A percentile compares a stretch with the other conserved stretches of the same genome.
Conservation (phyloP, 768 basidiomycete species). For the Podaxis pistillaris region DNA sequence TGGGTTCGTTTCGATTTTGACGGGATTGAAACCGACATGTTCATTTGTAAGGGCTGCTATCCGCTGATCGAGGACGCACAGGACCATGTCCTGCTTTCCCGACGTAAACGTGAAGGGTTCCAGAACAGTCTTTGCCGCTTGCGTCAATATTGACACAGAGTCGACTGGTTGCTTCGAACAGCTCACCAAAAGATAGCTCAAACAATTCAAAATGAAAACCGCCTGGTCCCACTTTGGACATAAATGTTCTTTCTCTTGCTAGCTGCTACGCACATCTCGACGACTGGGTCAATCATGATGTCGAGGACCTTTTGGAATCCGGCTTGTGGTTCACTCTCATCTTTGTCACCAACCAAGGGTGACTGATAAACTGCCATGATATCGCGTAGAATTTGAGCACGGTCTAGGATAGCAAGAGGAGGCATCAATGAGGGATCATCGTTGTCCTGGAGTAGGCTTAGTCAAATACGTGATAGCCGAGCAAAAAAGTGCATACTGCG, state of each 20-base stretch:
- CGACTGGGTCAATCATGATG: conserved; percentile 79
- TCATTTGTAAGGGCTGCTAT: conserved; percentile 70
- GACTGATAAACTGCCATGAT: conserved; percentile 88
- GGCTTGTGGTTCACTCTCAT: conserved; percentile 35
- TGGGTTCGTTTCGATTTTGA: conserved; percentile 7
- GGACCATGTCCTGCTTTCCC: conserved; percentile 57
- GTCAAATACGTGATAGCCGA: background rate
- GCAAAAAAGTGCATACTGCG: conserved; percentile 39
- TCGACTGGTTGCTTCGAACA: background rate
- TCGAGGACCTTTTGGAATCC: conserved; percentile 73
- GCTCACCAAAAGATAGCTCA: conserved; percentile 77
- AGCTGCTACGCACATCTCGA: conserved; percentile 69
- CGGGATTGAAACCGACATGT: conserved; percentile 58
- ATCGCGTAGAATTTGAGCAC: conserved; percentile 80
- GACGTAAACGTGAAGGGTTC: conserved; percentile 67
- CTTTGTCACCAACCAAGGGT: conserved; percentile 71
- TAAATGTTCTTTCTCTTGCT: conserved; percentile 59
- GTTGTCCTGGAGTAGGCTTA: conserved; percentile 43
- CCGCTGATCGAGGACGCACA: conserved; percentile 57
- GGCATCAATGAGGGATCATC: conserved; percentile 73
- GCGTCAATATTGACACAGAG: background rate
- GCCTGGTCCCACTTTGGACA: conserved; percentile 74
- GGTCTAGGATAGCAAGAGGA: conserved; percentile 77
- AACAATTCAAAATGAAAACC: conserved; percentile 84
- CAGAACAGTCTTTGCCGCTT: conserved; percentile 51